These are phyloP conservation scores for Nemophila menziesii DNA, from an alignment of 257 asterid species.

Conservation along the genomic window DNA sequence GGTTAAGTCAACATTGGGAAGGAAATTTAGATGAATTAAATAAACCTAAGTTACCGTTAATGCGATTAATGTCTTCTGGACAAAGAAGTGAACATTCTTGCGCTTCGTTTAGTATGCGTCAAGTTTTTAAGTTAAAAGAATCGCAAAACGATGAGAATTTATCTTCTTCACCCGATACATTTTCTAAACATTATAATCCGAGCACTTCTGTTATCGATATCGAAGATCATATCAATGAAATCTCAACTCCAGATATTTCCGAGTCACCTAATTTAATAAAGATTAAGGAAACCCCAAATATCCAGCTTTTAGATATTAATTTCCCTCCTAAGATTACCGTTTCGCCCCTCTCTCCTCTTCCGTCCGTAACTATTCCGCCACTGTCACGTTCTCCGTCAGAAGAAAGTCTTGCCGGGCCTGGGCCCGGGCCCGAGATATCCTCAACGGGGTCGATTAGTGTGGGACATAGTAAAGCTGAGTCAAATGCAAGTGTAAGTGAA, in stretches of 20 bases:
- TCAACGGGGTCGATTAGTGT: slow-evolving; percentile 79
- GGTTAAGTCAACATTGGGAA: slow-evolving; percentile 98
- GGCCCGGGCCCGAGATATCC: slow-evolving; percentile 38
- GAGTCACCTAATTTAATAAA: slow-evolving; percentile 53
- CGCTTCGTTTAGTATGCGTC: slow-evolving; percentile 84
- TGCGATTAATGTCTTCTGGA: slow-evolving; percentile 80
- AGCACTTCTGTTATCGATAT: slow-evolving; percentile 22
- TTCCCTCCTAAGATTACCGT: slow-evolving; percentile 58
- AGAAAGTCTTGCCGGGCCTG: slow-evolving; percentile 25
- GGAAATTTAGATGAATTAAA: slow-evolving; percentile 87
- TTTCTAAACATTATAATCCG: slow-evolving; percentile 31
- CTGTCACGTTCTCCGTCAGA: slow-evolving; percentile 12
- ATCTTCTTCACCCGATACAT: slow-evolving; percentile 31
- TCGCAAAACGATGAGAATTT: slow-evolving; percentile 50
- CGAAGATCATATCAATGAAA: slow-evolving; percentile 44
- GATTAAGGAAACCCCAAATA: slow-evolving; percentile 37
- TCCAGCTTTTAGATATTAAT: slow-evolving; percentile 76
- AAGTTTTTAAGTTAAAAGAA: slow-evolving; percentile 59
- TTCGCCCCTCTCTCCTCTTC: slow-evolving; percentile 29
- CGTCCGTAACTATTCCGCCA: slow-evolving; percentile 16
- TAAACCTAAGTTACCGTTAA: slow-evolving; percentile 78
- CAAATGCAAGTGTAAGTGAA: slow-evolving; percentile 43
- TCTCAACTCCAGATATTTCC: slow-evolving; percentile 66
- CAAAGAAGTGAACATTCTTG: slow-evolving; percentile 90
- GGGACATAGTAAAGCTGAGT: slow-evolving; percentile 50